phyloP scores from a whole-genome alignment of 2,329 filamentous ascomycete species.

The Verticillium zaregamsianum region DNA sequence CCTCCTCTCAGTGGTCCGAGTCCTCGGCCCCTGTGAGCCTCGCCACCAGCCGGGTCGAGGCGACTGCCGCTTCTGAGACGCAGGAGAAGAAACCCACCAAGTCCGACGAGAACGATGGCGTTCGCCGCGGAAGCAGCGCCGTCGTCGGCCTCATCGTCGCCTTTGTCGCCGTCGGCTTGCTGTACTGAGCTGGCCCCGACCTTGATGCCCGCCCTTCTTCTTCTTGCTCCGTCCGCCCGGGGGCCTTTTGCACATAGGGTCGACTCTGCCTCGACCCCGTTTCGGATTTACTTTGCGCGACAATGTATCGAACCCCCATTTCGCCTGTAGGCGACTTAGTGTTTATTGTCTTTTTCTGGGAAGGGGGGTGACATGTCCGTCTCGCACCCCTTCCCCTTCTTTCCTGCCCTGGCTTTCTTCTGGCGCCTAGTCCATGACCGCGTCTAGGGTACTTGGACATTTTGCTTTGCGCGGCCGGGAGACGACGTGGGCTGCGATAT shows the following conservation, averaged over 20 bases:
- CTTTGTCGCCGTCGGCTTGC: constrained; percentile 47
- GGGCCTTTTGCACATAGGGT: neutral
- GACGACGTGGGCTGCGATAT: neutral
- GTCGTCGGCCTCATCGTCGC: constrained; percentile 52
- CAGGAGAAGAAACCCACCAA: constrained; percentile 24
- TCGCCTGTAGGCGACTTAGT: constrained; percentile 9
- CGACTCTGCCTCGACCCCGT: neutral
- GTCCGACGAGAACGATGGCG: constrained; percentile 41
- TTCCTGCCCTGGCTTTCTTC: neutral
- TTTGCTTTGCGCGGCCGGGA: neutral
- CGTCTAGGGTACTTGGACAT: neutral
- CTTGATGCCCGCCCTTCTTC: neutral
- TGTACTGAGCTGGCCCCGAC: constrained; percentile 31
- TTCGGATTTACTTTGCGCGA: neutral
- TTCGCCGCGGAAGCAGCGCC: constrained; percentile 45
- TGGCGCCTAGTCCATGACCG: neutral
- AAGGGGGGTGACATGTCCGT: neutral
- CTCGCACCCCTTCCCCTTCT: neutral
- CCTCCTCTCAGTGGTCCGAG: constrained; percentile 15
- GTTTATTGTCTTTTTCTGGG: constrained; percentile 11
- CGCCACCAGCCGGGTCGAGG: neutral
- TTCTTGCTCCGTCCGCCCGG: neutral
- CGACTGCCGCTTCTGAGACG: constrained; percentile 17
- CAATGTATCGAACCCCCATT: constrained; percentile 1
- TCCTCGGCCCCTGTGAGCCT: constrained; percentile 17